Conservation (phyloP, 225 moss, liverwort and hornwort species). For the Polytrichum commune region DNA sequence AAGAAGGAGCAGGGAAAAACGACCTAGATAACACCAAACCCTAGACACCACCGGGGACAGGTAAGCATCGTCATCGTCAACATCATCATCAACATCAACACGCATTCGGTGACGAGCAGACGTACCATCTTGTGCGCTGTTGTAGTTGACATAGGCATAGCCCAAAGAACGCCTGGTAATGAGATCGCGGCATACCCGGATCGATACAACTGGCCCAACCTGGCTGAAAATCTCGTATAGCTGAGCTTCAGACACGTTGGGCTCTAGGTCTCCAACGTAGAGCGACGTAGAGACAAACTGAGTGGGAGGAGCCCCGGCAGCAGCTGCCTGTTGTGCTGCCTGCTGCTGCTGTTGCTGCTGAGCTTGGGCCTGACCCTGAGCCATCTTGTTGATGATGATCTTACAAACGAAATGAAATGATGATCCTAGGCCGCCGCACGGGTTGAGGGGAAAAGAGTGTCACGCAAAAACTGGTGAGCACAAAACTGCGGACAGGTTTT, state of each 20-base stretch:
- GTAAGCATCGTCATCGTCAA: too few species aligned
- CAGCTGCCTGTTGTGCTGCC: conserved; percentile 64
- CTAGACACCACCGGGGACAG: background rate
- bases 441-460: background rate
- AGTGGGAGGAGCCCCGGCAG: conserved; percentile 63
- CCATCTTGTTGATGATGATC: conserved; percentile 31
- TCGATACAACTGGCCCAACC: conserved; percentile 92
- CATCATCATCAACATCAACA: too few species aligned
- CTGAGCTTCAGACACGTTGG: conserved; percentile 91
- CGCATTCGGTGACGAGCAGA: background rate
- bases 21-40: conserved; percentile 2
- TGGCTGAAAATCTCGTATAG: conserved; percentile 95
- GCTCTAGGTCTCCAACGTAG: conserved; percentile 92
- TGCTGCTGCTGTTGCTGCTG: conserved; percentile 74
- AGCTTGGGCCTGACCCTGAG: conserved; percentile 17
- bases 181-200: conserved; percentile 95
- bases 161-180: conserved; percentile 94
- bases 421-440: conserved; percentile 7
- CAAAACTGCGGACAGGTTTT: conserved; percentile 2
- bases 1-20: background rate
- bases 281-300: conserved; percentile 95
- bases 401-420: background rate
- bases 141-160: conserved; percentile 96
- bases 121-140: conserved; percentile 91
- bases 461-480: background rate